Conservation (phyloP, 495 filamentous ascomycete genomes). For the Neohortaea acidophila region DNA sequence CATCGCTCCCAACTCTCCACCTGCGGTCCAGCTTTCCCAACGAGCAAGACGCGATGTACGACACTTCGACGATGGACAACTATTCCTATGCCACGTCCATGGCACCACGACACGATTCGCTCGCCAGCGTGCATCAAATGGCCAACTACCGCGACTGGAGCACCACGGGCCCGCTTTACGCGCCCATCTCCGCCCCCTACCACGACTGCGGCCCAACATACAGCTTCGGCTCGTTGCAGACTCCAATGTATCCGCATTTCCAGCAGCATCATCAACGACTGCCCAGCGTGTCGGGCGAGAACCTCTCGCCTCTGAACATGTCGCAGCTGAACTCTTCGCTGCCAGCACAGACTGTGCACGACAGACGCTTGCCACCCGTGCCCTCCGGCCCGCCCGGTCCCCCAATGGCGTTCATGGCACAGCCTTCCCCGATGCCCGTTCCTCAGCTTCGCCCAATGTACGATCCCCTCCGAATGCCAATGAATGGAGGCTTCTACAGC, state of each 20-base stretch:
- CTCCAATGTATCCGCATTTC: conserved; percentile 2
- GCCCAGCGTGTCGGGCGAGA: conserved; percentile 13
- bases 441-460: conserved; percentile 9
- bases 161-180: conserved; percentile 4
- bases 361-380: conserved; percentile 14
- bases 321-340: conserved; percentile 21
- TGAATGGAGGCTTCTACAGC: conserved; percentile 11
- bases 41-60: conserved; percentile 8
- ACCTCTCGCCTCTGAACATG: conserved; percentile 23
- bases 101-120: conserved; percentile 11
- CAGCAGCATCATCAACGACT: conserved; percentile 6
- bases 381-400: conserved; percentile 7
- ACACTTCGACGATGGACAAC: conserved; percentile 10
- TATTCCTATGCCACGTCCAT: conserved; percentile 9
- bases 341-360: conserved; percentile 13
- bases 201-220: conserved; percentile 9
- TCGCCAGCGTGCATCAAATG: conserved; percentile 10
- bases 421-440: neutral
- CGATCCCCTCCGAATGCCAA: conserved; percentile 1
- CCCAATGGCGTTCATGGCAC: neutral
- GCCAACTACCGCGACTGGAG: conserved; percentile 14
- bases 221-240: conserved; percentile 8
- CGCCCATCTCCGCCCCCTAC: conserved; percentile 4
- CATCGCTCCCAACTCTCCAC: conserved; percentile 13
- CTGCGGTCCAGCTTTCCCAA: conserved; percentile 6